Conservation (phyloP, 495 filamentous ascomycete species). For the Melanomma pulvis-pyrius region DNA sequence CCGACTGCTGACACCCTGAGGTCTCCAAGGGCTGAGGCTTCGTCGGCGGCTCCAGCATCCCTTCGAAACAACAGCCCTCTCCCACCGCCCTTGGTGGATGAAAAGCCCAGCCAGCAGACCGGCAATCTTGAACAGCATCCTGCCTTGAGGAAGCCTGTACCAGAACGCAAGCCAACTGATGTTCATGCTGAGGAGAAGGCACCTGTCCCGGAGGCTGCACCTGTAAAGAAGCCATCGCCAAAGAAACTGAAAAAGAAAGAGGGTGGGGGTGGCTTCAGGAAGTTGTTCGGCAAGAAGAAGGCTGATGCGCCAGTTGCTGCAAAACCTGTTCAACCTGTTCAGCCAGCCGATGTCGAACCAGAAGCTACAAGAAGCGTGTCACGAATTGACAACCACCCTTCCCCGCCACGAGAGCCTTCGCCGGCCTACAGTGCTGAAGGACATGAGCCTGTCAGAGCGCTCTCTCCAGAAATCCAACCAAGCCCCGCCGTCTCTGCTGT, state of each 20-base stretch:
- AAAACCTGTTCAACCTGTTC: constrained; percentile 9
- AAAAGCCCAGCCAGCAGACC: constrained; percentile 36
- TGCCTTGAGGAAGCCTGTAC: constrained; percentile 39
- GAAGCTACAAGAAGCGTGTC: constrained; percentile 36
- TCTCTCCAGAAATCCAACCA: constrained; percentile 20
- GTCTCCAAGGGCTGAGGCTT: constrained; percentile 26
- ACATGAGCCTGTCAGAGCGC: constrained; percentile 10
- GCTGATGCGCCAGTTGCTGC: constrained; percentile 16
- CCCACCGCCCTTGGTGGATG: constrained; percentile 16
- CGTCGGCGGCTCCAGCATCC: constrained; percentile 23
- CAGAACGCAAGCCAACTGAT: constrained; percentile 24
- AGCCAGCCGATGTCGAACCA: constrained; percentile 2
- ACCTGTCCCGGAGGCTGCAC: constrained; percentile 2
- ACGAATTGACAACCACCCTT: constrained; percentile 36
- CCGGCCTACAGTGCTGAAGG: constrained; percentile 21
- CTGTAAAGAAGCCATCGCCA: constrained; percentile 30
- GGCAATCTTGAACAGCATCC: constrained; percentile 42
- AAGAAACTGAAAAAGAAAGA: constrained; percentile 63
- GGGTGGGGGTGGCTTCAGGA: constrained; percentile 55
- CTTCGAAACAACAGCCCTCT: constrained; percentile 15
- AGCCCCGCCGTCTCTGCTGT: constrained; percentile 34
- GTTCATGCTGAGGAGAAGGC: not conserved
- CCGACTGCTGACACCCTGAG: constrained; percentile 1
- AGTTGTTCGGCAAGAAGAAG: constrained; percentile 66
- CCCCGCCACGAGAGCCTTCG: constrained; percentile 37